A percentile compares a stretch with the other conserved stretches of the same genome.
Evolutionary conservation across 129 eudicot species (phyloP).

Genomic region (Sambucus nigra): DNA sequence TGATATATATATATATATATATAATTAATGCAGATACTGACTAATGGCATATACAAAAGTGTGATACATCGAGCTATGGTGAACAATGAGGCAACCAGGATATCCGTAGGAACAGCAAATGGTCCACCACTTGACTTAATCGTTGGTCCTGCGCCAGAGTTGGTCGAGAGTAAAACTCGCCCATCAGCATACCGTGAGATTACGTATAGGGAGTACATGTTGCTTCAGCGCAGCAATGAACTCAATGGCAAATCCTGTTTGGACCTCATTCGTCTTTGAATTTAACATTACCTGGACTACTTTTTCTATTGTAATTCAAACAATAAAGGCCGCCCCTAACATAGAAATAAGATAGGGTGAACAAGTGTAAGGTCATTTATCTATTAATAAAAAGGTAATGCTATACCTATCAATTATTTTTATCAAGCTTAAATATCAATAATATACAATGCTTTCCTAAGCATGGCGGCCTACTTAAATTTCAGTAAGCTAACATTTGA

Average conservation of each 20-base stretch:
- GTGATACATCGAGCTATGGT: slow-evolving; percentile 28
- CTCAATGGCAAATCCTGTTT: slow-evolving; percentile 4
- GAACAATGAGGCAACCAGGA: slow-evolving; percentile 20
- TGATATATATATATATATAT: background rate
- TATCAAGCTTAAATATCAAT: no score
- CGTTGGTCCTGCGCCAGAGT: slow-evolving; percentile 24
- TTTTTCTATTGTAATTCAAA: no score
- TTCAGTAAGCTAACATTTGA: no score
- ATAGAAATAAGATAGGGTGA: no score
- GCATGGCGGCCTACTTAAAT: no score
- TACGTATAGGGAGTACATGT: slow-evolving; percentile 23
- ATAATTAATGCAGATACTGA: slow-evolving; percentile 15
- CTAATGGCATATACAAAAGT: slow-evolving; percentile 29
- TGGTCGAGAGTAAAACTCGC: slow-evolving; percentile 8
- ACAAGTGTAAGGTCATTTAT: no score
- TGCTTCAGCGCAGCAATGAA: slow-evolving; percentile 10
- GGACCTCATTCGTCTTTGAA: background rate
- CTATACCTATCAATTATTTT: no score
- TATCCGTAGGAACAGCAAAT: slow-evolving; percentile 22
- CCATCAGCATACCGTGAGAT: slow-evolving; percentile 19
- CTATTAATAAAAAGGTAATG: no score
- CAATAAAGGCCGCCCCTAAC: no score
- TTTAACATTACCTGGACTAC: no score
- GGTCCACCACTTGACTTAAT: slow-evolving; percentile 27
- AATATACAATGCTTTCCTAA: no score